Evolutionary conservation across 2,329 filamentous ascomycete species (phyloP).

Genomic region (Fusarium paranaense): DNA sequence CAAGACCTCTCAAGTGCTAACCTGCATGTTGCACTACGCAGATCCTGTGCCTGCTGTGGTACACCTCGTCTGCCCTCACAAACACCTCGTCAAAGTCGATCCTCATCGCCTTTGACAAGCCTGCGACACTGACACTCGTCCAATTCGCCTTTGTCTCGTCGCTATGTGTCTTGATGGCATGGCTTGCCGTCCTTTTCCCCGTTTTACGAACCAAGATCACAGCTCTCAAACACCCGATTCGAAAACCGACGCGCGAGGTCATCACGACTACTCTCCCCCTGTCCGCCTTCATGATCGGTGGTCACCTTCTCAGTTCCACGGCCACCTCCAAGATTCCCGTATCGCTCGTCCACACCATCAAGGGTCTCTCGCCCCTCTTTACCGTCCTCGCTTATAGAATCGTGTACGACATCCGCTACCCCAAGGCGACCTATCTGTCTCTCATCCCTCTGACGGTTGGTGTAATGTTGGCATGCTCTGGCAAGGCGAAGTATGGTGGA

Average conservation of each 20-base stretch:
- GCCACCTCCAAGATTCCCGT: slow-evolving; percentile 96
- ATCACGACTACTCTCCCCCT: slow-evolving; percentile 90
- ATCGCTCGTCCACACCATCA: slow-evolving; percentile 97
- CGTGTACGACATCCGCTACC: slow-evolving; percentile 90
- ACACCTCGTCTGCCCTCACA: slow-evolving; percentile 92
- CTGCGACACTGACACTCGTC: slow-evolving; percentile 89
- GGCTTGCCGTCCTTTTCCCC: slow-evolving; percentile 79
- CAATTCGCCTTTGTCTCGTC: slow-evolving; percentile 94
- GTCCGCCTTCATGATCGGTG: slow-evolving; percentile 91
- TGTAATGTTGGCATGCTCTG: slow-evolving; percentile 96
- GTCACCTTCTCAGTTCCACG: slow-evolving; percentile 92
- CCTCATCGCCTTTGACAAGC: slow-evolving; percentile 88
- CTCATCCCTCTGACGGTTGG: slow-evolving; percentile 91
- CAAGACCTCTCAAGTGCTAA: slow-evolving; percentile 25
- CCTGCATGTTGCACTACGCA: slow-evolving; percentile 56
- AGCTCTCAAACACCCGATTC: slow-evolving; percentile 85
- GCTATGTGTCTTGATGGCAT: slow-evolving; percentile 85
- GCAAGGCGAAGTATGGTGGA: slow-evolving; percentile 79
- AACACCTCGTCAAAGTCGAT: slow-evolving; percentile 99
- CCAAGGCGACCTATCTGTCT: slow-evolving; percentile 86
- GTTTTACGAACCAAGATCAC: slow-evolving; percentile 77
- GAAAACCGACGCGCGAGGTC: slow-evolving; percentile 82
- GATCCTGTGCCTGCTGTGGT: slow-evolving; percentile 91
- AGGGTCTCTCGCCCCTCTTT: slow-evolving; percentile 94
- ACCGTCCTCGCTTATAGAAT: slow-evolving; percentile 94